Evolutionary conservation across 202 grass and related monocot genomes (phyloP).

Genomic region (Panicum virgatum): DNA sequence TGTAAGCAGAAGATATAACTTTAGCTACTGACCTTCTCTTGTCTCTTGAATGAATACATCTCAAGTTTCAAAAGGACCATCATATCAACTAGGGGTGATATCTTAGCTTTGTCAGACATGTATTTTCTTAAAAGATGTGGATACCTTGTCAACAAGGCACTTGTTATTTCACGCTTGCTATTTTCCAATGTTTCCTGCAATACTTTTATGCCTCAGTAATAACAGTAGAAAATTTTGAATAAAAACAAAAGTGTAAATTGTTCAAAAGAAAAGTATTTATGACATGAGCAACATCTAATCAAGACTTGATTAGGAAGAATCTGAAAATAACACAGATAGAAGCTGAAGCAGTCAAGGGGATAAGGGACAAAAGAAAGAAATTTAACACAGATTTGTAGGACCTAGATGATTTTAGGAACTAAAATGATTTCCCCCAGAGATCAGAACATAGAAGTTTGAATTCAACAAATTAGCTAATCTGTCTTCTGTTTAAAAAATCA

Average conservation of each 20-base stretch:
- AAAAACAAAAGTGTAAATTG: neutral
- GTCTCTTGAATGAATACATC: conserved; percentile 88
- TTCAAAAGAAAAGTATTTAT: conserved; percentile 17
- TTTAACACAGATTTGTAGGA: neutral
- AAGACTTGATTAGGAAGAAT: conserved; percentile 20
- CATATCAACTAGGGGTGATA: conserved; percentile 87
- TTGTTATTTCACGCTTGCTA: conserved; percentile 83
- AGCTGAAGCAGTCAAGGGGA: conserved; percentile 1
- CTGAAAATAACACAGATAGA: conserved; percentile 3
- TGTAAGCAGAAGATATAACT: conserved; percentile 24
- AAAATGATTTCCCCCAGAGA: neutral
- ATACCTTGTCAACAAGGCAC: conserved; percentile 77
- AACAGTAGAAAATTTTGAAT: conserved; percentile 23
- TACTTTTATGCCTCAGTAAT: conserved; percentile 33
- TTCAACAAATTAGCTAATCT: conserved; percentile 26
- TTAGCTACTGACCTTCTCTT: conserved; percentile 70
- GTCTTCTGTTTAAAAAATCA: neutral
- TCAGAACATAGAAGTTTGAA: neutral
- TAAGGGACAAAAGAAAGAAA: neutral
- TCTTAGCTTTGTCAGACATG: conserved; percentile 90
- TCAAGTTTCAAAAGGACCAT: conserved; percentile 91
- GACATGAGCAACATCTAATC: conserved; percentile 21
- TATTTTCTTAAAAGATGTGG: conserved; percentile 90
- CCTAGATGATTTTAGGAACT: conserved; percentile 18
- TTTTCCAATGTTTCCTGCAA: conserved; percentile 89